Base-by-base conservation (phyloP, 371 early-diverging fungal genomes). In the Mortierella sp. region DNA sequence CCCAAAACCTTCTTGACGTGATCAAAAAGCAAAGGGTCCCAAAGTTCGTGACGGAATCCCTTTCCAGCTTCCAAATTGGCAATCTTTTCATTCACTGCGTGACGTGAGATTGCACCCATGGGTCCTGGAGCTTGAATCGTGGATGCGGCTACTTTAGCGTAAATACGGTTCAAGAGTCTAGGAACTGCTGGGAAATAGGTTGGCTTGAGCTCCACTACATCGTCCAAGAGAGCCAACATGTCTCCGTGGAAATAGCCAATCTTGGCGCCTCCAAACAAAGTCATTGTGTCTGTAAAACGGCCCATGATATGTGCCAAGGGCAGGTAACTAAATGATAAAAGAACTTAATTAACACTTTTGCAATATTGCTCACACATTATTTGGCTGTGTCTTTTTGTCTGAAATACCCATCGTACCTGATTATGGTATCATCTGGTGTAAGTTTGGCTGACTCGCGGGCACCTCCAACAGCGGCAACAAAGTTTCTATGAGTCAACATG, bases 231-330 rank as follows among this genome's bases (percentile, higher is more conserved):
- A 16, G 86, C 77, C 61, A 87, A 86, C 43, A 92, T 87, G 85
- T 96, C 93, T 57, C 98, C 98, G n/a, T 94, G 87, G 84, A 83
- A 97, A 75, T 94, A 96, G 10, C 96, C 97, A 58, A 97, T 87
- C 59, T 85, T 86, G 49, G 89, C 90, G 5, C 95, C 94, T 22
- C 52, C 64, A 8, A 78, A 70, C 37, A 90, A 66, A 22, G 84
- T 68, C 5, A 52, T 43, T 16, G 72, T 68, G 30, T 86, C 90
- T 47, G 72, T 64, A 14, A 90, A 75, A 70, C 96, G 92, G 69
- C 97, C 99, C 85, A 95, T 96, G 58, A 95, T 92, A 85, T 98
- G 99, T 5, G 99, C 97, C 58, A 98, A 85, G 1, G 99, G 99
- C 68, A 99, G 88, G 83, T 79, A 98, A 24, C 78, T 95, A 49